Evolutionary conservation across 2,329 filamentous ascomycete genomes (phyloP), one percentile per base, ranked within the genome.

Genomic region (Exophiala mesophila): DNA sequence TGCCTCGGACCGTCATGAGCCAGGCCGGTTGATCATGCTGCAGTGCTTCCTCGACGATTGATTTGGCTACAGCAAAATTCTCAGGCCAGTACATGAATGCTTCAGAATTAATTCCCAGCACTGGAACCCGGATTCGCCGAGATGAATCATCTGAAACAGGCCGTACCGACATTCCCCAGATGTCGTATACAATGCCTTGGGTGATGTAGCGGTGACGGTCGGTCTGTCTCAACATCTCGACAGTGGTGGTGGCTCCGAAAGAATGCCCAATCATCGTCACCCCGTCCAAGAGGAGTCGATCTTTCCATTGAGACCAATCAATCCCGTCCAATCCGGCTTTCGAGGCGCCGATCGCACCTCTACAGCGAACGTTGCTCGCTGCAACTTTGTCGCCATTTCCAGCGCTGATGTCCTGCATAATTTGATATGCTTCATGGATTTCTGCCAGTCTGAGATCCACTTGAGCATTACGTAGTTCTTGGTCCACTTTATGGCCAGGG

Each of bases 31-130:
- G 61, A 8, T 68, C 68, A 6, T 69, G 65, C 7, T 67, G 66
- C 28, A 65, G 68, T 3, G 68, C 74, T 60, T 84, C 78, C 17
- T 71, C 63, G 57, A 78, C 76, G 12, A 84, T 64, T 0, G 67
- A 64, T 48, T 73, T 68, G 7, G 83, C 69, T 24, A 73, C 69
- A 29, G 76, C 63, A 55, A 81, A 82, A 47, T 83, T 85, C 2
- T 71, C 67, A 16, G 74, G 70, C 80, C 80, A 84, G 61, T 83
- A 80, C 69, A 82, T 82, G 63, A 84, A 84, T 0, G 78, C 80
- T 59, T 85, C 81, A 4, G 73, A 77, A 36, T 81, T 82, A 56
- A 85, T 78, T 3, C 74, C 76, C 4, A 85, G 67, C 5, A 84
- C 56, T 4, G 80, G 80, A 9, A 72, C 68, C 26, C 66, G 63